A percentile compares a stretch with the other conserved stretches of the same genome.
These are phyloP conservation scores for Deinandra increscens DNA, from an alignment of 129 eudicot genomes.

Conservation along the genomic window DNA sequence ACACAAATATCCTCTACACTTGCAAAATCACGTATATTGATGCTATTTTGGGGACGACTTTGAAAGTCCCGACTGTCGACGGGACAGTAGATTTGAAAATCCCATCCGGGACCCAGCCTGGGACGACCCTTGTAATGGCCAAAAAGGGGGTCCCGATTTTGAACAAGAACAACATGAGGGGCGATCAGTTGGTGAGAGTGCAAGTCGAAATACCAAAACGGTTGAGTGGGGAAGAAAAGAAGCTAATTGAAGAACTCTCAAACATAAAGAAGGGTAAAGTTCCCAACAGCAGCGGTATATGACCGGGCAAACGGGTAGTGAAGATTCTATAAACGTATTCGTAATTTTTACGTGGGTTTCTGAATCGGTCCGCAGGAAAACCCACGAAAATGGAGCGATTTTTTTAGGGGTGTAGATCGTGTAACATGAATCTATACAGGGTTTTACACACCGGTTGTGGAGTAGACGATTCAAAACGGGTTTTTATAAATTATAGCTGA, in stretches of 20 bases:
- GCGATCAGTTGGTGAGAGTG: slow-evolving; percentile 91
- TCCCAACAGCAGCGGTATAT: slow-evolving; percentile 46
- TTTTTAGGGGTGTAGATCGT: slow-evolving; percentile 28
- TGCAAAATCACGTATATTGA: slow-evolving; percentile 76
- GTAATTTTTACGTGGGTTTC: slow-evolving; percentile 7
- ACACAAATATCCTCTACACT: slow-evolving; percentile 75
- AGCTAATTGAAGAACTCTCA: slow-evolving; percentile 74
- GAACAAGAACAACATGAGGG: slow-evolving; percentile 69
- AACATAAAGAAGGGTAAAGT: slow-evolving; percentile 60
- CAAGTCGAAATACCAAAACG: slow-evolving; percentile 87
- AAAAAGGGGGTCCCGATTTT: slow-evolving; percentile 79
- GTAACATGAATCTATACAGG: slow-evolving; percentile 26
- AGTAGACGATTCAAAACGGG: slow-evolving; percentile 17
- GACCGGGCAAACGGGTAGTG: slow-evolving; percentile 18
- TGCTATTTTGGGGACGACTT: slow-evolving; percentile 80
- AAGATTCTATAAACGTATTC: slow-evolving; percentile 10
- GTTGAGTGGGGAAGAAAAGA: slow-evolving; percentile 70
- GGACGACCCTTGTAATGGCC: slow-evolving; percentile 81
- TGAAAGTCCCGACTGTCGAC: slow-evolving; percentile 84
- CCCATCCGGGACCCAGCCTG: slow-evolving; percentile 91
- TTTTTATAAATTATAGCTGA: slow-evolving; percentile 27
- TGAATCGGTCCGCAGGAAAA: background rate
- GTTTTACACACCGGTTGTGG: slow-evolving; percentile 30
- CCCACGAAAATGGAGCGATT: slow-evolving; percentile 12
- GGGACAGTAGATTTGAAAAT: slow-evolving; percentile 80